Conservation (phyloP, 768 basidiomycete species). For the Lentinula edodes region DNA sequence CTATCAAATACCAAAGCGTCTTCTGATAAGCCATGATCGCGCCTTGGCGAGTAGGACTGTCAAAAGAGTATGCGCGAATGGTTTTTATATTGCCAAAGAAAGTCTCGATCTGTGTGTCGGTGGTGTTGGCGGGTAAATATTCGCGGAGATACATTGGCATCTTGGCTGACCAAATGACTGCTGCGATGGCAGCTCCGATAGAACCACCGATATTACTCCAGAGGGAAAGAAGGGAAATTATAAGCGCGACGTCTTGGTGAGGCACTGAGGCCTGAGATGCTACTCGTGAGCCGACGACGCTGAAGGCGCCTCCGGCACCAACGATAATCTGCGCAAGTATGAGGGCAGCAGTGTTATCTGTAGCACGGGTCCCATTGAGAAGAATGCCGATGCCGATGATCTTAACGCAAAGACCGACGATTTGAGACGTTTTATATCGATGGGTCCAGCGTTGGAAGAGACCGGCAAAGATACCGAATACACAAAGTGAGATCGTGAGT, state of each 20-base stretch:
- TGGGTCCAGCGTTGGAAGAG: too few relatives aligned
- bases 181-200: constrained; percentile 36
- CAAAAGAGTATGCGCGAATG: constrained; percentile 7
- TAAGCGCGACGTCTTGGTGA: constrained; percentile 37
- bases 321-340: constrained; percentile 45
- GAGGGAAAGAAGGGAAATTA: constrained; percentile 42
- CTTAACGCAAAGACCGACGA: too few relatives aligned
- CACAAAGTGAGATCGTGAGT: too few relatives aligned
- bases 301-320: constrained; percentile 48
- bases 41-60: neutral
- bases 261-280: constrained; percentile 28
- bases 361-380: constrained; percentile 13
- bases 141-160: constrained; percentile 18
- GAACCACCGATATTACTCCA: constrained; percentile 41
- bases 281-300: constrained; percentile 36
- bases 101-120: constrained; percentile 10
- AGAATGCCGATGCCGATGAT: too few relatives aligned
- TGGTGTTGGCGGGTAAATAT: constrained; percentile 13
- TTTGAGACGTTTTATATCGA: too few relatives aligned
- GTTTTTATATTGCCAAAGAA: constrained; percentile 15
- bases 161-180: constrained; percentile 16
- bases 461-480: too few relatives aligned
- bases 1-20: constrained; percentile 6
- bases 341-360: constrained; percentile 22
- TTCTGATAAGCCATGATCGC: constrained; percentile 21